Evolutionary conservation across 2,329 filamentous ascomycete genomes (phyloP).

Genomic region (Stagonosporopsis cucurbitacearum): DNA sequence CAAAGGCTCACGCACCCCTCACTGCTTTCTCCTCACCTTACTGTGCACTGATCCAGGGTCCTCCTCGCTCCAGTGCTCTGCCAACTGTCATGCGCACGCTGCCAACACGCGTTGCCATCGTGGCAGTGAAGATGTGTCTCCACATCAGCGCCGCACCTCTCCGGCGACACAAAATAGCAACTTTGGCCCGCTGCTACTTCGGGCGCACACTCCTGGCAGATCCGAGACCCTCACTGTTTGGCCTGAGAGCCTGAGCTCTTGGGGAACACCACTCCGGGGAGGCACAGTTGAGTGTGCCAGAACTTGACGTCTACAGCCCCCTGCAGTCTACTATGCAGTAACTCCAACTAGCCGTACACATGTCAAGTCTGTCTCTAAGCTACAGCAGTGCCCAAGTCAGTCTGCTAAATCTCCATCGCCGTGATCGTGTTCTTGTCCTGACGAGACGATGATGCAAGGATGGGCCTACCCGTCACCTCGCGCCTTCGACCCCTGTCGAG

Average conservation of each 20-base stretch:
- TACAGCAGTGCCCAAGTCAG: conserved; percentile 7
- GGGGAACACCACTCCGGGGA: conserved; percentile 9
- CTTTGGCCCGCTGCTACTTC: conserved; percentile 2
- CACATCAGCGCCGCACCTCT: conserved; percentile 9
- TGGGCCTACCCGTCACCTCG: conserved; percentile 20
- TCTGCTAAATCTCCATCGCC: neutral
- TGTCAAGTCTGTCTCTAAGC: neutral
- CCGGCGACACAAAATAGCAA: conserved; percentile 5
- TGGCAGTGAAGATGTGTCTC: conserved; percentile 15
- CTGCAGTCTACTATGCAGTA: conserved; percentile 3
- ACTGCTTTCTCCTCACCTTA: conserved; percentile 6
- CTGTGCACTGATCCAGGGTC: conserved; percentile 7
- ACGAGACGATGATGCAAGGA: conserved; percentile 28
- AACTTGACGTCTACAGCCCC: neutral
- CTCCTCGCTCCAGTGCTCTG: conserved; percentile 6
- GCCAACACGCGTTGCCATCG: conserved; percentile 17
- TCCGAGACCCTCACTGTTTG: conserved; percentile 43
- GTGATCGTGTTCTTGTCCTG: conserved; percentile 10
- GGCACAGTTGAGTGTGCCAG: neutral
- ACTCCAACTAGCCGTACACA: neutral
- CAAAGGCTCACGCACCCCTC: conserved; percentile 13
- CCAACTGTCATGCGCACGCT: conserved; percentile 10
- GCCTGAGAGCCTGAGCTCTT: conserved; percentile 32
- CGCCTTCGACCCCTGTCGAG: conserved; percentile 24
- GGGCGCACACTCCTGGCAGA: conserved; percentile 12